Evolutionary conservation across 1,284 basidiomycete species (phyloP).

Genomic region (Cryptococcus floricola): DNA sequence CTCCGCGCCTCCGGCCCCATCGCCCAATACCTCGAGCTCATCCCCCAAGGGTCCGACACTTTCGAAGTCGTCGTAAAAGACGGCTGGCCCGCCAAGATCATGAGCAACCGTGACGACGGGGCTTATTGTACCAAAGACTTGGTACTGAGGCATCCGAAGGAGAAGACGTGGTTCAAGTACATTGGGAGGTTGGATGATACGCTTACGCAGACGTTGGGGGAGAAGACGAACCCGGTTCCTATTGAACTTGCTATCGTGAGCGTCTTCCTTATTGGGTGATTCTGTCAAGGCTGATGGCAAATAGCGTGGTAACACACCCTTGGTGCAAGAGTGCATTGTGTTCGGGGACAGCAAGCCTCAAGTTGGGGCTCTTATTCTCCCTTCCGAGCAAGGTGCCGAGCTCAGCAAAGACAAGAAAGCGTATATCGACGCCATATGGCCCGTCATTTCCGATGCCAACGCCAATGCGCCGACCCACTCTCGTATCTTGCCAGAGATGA

Average conservation of each 20-base stretch:
- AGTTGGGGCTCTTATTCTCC: constrained; percentile 58
- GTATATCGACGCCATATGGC: constrained; percentile 51
- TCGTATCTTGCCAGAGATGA: constrained; percentile 55
- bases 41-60: constrained; percentile 51
- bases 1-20: constrained; percentile 51
- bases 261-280: neutral
- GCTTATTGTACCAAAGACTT: constrained; percentile 62
- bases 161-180: constrained; percentile 55
- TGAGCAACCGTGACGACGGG: constrained; percentile 58
- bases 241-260: constrained; percentile 46
- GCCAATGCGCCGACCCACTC: constrained; percentile 56
- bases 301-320: constrained; percentile 48
- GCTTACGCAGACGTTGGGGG: constrained; percentile 50
- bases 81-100: constrained; percentile 58
- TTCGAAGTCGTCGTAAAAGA: constrained; percentile 58
- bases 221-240: constrained; percentile 58
- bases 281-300: neutral
- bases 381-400: constrained; percentile 52
- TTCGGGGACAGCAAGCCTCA: constrained; percentile 59
- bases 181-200: constrained; percentile 62
- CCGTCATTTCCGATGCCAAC: constrained; percentile 56
- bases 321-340: constrained; percentile 56
- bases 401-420: constrained; percentile 48
- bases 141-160: constrained; percentile 53
- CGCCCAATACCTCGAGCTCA: constrained; percentile 53